A percentile compares a stretch with the other conserved stretches of the same genome.
Evolutionary conservation across 805 yeast genomes (phyloP).

Genomic region (Metschnikowia peoriensis): DNA sequence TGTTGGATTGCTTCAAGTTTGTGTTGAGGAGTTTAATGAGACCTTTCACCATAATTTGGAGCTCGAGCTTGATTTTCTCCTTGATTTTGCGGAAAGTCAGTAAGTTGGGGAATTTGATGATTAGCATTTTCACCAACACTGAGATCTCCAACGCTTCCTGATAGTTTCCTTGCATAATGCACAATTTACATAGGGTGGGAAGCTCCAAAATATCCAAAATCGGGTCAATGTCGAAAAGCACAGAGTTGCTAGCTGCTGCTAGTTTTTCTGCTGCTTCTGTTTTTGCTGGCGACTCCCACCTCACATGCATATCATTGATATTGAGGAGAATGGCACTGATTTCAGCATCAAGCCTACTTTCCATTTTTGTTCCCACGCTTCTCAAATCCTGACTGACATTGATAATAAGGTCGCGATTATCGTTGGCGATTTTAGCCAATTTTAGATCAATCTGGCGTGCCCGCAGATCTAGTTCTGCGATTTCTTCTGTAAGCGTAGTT

Average conservation of each 20-base stretch:
- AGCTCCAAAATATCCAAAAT: constrained; percentile 77
- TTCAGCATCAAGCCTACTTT: constrained; percentile 16
- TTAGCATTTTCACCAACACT: constrained; percentile 65
- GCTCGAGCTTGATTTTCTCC: constrained; percentile 51
- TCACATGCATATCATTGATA: constrained; percentile 6
- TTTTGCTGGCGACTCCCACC: constrained; percentile 3
- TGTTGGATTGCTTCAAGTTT: constrained; percentile 72
- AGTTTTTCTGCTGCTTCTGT: constrained; percentile 21
- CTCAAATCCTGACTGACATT: constrained; percentile 36
- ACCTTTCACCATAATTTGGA: constrained; percentile 65
- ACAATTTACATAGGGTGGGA: constrained; percentile 79
- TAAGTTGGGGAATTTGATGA: constrained; percentile 65
- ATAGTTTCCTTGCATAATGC: constrained; percentile 83
- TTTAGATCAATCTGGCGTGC: constrained; percentile 48
- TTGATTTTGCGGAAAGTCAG: constrained; percentile 51
- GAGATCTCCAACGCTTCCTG: constrained; percentile 87
- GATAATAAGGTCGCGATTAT: constrained; percentile 47
- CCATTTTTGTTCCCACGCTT: constrained; percentile 13
- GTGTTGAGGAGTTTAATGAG: constrained; percentile 69
- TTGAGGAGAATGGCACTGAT: constrained; percentile 9
- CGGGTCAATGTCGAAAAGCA: constrained; percentile 63
- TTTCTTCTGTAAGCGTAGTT: constrained; percentile 57
- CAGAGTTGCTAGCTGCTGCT: constrained; percentile 24
- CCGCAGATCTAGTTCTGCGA: constrained; percentile 67
- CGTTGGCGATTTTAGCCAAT: constrained; percentile 40